Percentiles rank a stretch among this genome's conserved stretches.
Evolutionary conservation across 176 grass and related monocot genomes (phyloP).

Genomic region (Aegilops umbellulata): DNA sequence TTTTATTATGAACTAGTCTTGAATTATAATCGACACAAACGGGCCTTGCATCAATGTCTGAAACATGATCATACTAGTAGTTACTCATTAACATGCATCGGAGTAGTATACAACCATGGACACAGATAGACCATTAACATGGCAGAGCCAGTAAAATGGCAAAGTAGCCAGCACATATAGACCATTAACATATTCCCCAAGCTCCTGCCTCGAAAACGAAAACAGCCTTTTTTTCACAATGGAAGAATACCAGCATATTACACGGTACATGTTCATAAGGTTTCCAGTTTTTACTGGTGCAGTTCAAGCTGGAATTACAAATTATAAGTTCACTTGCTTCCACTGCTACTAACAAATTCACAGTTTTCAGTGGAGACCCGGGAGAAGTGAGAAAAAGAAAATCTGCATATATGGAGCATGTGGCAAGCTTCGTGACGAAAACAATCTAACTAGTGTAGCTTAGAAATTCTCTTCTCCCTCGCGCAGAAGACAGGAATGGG

Average conservation of each 20-base stretch:
- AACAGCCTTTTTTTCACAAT: neutral
- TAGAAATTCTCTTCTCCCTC: neutral
- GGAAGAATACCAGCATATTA: neutral
- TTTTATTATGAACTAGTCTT: neutral
- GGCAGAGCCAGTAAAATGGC: neutral
- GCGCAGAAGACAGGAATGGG: neutral
- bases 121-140: neutral
- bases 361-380: neutral
- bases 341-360: neutral
- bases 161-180: neutral
- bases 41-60: neutral
- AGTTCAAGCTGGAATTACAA: conserved; percentile 8
- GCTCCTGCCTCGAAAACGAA: neutral
- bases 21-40: neutral
- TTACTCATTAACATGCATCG: too few relatives aligned
- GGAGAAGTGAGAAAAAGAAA: neutral
- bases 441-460: neutral
- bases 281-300: neutral
- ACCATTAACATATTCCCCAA: neutral
- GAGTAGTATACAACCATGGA: neutral
- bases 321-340: neutral
- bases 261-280: neutral
- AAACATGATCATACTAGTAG: neutral
- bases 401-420: neutral
- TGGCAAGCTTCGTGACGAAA: conserved; percentile 1